Conservation (phyloP, 2,329 filamentous ascomycete genomes). For the Ophiostoma angusticollis region DNA sequence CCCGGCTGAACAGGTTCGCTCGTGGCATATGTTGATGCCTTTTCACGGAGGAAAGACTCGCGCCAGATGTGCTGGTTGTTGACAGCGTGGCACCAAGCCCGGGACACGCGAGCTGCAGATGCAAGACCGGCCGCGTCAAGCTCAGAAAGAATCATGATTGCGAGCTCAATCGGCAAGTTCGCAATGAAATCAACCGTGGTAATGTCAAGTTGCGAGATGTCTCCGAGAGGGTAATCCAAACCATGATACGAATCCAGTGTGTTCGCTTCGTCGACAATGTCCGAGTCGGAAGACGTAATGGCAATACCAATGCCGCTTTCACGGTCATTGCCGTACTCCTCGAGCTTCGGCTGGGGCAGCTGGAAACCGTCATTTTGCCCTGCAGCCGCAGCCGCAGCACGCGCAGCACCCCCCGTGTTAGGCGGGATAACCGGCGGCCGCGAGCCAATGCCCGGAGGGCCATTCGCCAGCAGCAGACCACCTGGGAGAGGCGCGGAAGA, state of each 20-base stretch:
- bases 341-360: conserved; percentile 26
- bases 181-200: conserved; percentile 46
- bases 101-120: conserved; percentile 37
- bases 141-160: conserved; percentile 43
- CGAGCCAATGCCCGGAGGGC: conserved; percentile 35
- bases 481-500: conserved; percentile 8
- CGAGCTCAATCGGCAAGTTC: conserved; percentile 42
- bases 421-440: conserved; percentile 49
- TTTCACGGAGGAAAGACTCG: conserved; percentile 49
- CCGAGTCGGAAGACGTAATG: conserved; percentile 30
- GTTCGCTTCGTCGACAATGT: conserved; percentile 20
- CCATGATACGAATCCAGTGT: conserved; percentile 11
- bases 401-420: conserved; percentile 47
- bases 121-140: conserved; percentile 41
- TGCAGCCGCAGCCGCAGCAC: conserved; percentile 44
- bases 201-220: conserved; percentile 25
- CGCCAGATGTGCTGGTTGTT: conserved; percentile 49
- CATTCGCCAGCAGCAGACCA: conserved; percentile 10
- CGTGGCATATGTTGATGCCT: conserved; percentile 47
- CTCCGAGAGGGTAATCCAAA: conserved; percentile 10
- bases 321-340: conserved; percentile 40
- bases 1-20: conserved; percentile 39
- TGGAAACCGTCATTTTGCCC: conserved; percentile 31
- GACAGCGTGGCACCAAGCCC: conserved; percentile 33
- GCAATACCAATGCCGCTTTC: conserved; percentile 54